Base-by-base conservation (phyloP, 495 filamentous ascomycete species). In the Poronia punctata region DNA sequence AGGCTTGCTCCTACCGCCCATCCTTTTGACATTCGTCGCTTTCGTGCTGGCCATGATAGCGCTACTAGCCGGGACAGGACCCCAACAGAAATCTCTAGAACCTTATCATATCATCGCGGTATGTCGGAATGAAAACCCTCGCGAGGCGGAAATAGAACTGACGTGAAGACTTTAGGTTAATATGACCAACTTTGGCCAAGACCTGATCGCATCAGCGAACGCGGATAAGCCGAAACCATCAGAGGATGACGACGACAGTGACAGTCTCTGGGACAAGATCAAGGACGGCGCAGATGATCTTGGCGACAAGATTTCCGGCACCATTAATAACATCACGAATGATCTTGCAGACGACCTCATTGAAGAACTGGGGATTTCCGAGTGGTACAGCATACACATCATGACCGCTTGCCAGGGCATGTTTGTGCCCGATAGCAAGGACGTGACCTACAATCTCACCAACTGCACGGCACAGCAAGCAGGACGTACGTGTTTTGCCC, bases 301-400 rank as follows among this genome's bases (percentile, higher is more conserved):
- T 18, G 44, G 29, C 7, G 31, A 40, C 38, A 62, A 67, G 25
- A 46, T 68, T 31, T 54, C 60, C 30, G 55, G 57, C 43, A 52
- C 66, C 21, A 38, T 56, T 27, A 58, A 70, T 30, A 48, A 59
- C 21, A 51, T 63, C 16, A 38, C 44, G 3, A 57, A 70, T 30
- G 62, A 72, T 40, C 50, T 65, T 27, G 61, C 68, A 34, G 68
- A 72, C 45, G 50, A 64, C 25, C 35, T 78, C 10, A 65, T 68
- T 1, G 48, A 60, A 4, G 46, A 67, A 3, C 66, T 79, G 4
- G 75, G 75, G 10, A 69, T 85, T 35, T 67, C 76, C n/a, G 70
- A 85, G 48, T 93, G 82, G 63, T 90, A 90, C 61, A 79, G 77
- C 27, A 51, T 80, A 15, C 82, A 90, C 50, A 53, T 86, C 35